A percentile compares a stretch with the other conserved stretches of the same genome.
These are phyloP conservation scores for Millerago galiae DNA, from an alignment of 805 yeast species.

Conservation along the genomic window DNA sequence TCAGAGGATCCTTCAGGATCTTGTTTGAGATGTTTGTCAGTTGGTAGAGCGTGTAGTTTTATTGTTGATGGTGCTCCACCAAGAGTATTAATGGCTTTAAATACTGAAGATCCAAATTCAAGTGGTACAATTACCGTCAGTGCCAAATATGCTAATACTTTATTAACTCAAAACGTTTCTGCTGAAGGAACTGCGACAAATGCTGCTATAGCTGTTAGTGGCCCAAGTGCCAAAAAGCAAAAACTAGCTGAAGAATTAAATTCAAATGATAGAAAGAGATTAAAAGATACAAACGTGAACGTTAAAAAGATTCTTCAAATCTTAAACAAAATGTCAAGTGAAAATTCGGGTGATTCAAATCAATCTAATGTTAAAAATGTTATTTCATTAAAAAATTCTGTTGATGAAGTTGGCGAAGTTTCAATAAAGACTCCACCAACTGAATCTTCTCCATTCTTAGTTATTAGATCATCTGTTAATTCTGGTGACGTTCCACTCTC, in stretches of 20 bases:
- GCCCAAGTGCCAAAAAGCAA: neutral
- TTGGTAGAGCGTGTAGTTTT: constrained; percentile 38
- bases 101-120: neutral
- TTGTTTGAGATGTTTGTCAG: constrained; percentile 54
- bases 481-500: constrained; percentile 13
- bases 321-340: neutral
- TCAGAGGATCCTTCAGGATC: constrained; percentile 33
- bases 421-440: constrained; percentile 24
- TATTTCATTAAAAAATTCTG: neutral
- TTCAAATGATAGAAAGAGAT: constrained; percentile 4
- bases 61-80: constrained; percentile 14
- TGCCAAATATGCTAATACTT: no score
- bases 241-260: neutral
- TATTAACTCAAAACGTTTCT: no score
- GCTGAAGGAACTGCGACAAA: no score
- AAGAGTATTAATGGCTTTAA: constrained; percentile 4
- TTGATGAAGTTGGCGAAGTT: constrained; percentile 3
- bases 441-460: constrained; percentile 18
- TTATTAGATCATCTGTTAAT: constrained; percentile 19
- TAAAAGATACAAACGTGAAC: constrained; percentile 7
- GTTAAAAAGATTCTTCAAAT: constrained; percentile 6
- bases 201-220: neutral
- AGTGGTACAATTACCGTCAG: neutral
- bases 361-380: neutral
- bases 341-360: neutral